These are phyloP conservation scores for Gyrodon lividus DNA, from an alignment of 768 basidiomycete genomes.

Conservation along the genomic window DNA sequence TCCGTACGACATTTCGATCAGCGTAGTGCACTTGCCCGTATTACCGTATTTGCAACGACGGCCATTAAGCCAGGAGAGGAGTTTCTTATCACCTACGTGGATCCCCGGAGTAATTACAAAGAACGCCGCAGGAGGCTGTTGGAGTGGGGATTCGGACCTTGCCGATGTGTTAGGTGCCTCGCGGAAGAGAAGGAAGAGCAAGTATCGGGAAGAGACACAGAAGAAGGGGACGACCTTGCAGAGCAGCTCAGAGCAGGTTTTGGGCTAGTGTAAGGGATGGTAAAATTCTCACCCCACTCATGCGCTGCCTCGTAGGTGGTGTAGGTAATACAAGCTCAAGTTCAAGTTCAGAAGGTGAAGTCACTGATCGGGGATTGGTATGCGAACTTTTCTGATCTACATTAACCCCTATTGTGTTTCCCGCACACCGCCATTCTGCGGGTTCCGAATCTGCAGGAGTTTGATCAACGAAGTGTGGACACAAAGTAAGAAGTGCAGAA, in stretches of 20 bases:
- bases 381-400: no score
- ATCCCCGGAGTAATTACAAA: conserved; percentile 44
- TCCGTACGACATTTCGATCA: conserved; percentile 77
- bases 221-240: conserved; percentile 46
- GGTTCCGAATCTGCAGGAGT: no score
- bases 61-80: conserved; percentile 72
- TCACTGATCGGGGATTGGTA: neutral
- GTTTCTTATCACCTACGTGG: conserved; percentile 74
- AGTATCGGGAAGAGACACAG: conserved; percentile 1
- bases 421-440: no score
- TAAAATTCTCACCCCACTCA: no score
- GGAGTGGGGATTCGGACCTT: conserved; percentile 76
- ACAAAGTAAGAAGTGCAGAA: no score
- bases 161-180: conserved; percentile 65
- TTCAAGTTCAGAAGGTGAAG: neutral
- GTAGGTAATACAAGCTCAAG: neutral
- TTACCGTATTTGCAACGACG: conserved; percentile 68
- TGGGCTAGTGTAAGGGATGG: conserved; percentile 42
- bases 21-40: conserved; percentile 65
- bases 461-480: no score
- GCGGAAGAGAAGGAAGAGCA: conserved; percentile 46
- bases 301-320: no score
- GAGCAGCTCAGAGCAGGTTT: conserved; percentile 63
- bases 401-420: no score
- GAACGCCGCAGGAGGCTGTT: conserved; percentile 52